Percentiles rank a stretch among this genome's conserved stretches.
Conservation (phyloP, 1,139 yeast species). For the Lodderomyces parapsilosis region DNA sequence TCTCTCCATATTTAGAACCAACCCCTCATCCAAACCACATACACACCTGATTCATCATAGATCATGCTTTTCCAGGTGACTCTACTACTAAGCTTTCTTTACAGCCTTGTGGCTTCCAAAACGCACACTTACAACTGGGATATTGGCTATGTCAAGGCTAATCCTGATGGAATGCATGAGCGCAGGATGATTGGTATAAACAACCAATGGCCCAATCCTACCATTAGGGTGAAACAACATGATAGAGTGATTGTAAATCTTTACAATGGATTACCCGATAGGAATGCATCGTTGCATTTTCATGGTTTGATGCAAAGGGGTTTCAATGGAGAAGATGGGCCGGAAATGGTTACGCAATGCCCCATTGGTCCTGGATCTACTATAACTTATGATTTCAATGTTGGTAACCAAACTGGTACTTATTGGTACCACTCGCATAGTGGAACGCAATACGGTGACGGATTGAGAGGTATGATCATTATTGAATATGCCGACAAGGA, state of each 20-base stretch:
- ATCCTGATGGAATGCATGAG: constrained; percentile 72
- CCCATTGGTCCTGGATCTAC: constrained; percentile 76
- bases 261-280: constrained; percentile 64
- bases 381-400: constrained; percentile 76
- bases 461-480: constrained; percentile 79
- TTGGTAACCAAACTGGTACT: constrained; percentile 77
- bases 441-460: constrained; percentile 85
- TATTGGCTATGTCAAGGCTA: constrained; percentile 66
- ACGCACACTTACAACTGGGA: constrained; percentile 72
- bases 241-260: constrained; percentile 72
- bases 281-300: constrained; percentile 80
- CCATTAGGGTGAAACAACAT: constrained; percentile 65
- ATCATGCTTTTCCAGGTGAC: not conserved
- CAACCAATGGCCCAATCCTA: constrained; percentile 84
- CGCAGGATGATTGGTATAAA: constrained; percentile 78
- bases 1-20: too few species aligned
- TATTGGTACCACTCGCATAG: constrained; percentile 97
- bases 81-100: constrained; percentile 3
- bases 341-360: constrained; percentile 83
- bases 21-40: too few species aligned
- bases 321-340: constrained; percentile 79
- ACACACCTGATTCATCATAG: too few species aligned
- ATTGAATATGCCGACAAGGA: constrained; percentile 54
- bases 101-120: constrained; percentile 33
- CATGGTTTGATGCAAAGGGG: constrained; percentile 89